Conservation (phyloP, 768 basidiomycete genomes). For the Lentinula guzmanii region DNA sequence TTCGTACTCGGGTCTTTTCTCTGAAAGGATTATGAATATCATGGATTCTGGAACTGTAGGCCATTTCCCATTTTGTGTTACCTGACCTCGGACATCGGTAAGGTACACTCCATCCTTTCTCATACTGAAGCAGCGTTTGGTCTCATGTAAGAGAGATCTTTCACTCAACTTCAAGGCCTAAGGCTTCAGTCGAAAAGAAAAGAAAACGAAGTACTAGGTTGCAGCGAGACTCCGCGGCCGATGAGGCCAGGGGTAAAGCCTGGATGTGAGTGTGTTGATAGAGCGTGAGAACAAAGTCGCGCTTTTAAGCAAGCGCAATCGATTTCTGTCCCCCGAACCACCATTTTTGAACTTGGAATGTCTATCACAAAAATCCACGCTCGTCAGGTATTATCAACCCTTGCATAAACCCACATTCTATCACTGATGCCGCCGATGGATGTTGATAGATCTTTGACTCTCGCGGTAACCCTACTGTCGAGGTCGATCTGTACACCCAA, state of each 20-base stretch:
- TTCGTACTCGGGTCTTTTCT: too few relatives aligned
- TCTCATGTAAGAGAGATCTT: not conserved
- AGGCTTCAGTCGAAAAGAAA: not conserved
- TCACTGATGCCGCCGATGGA: not conserved
- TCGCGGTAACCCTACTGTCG: constrained; percentile 96
- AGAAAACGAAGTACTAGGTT: not conserved
- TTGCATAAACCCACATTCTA: not conserved
- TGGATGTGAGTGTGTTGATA: not conserved
- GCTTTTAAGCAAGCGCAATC: not conserved
- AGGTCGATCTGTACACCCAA: constrained; percentile 82
- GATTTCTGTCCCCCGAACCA: constrained; percentile 17
- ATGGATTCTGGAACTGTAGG: too few relatives aligned
- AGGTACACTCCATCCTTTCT: not conserved
- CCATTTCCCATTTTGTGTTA: too few relatives aligned
- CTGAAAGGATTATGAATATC: too few relatives aligned
- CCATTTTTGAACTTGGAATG: constrained; percentile 39
- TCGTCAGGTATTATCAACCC: constrained; percentile 63
- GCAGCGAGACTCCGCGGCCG: not conserved
- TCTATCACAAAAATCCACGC: constrained; percentile 89
- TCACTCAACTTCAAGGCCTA: not conserved
- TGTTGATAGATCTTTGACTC: constrained; percentile 90
- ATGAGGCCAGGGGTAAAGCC: not conserved
- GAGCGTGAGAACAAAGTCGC: not conserved
- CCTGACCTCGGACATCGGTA: not conserved
- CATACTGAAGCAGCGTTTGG: not conserved